Conservation (phyloP, 2,329 filamentous ascomycete genomes). For the Elsinoe batatas region DNA sequence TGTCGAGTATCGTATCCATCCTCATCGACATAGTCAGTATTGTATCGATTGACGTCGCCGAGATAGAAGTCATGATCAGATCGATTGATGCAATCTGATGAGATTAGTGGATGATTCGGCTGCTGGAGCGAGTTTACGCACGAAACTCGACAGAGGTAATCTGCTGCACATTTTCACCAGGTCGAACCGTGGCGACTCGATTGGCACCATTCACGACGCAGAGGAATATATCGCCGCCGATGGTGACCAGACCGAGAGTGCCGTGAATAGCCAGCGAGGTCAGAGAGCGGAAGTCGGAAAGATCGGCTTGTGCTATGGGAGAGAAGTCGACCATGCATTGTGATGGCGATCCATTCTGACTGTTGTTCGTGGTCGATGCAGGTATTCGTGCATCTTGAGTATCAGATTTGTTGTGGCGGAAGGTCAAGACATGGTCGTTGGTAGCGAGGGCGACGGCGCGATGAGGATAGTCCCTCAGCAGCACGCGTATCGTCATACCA, state of each 20-base stretch:
- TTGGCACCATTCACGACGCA: constrained; percentile 75
- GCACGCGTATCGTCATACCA: constrained; percentile 59
- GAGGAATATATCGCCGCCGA: constrained; percentile 77
- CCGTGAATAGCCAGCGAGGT: constrained; percentile 68
- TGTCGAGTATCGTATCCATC: constrained; percentile 45
- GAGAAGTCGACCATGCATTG: constrained; percentile 87
- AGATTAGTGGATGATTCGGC: constrained; percentile 13
- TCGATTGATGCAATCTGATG: constrained; percentile 73
- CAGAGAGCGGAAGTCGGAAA: constrained; percentile 67
- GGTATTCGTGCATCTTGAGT: constrained; percentile 40
- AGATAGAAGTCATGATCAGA: constrained; percentile 73
- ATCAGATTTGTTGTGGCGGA: constrained; percentile 64
- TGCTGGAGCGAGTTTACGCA: constrained; percentile 24
- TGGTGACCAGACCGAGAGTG: constrained; percentile 77
- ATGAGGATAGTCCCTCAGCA: constrained; percentile 77
- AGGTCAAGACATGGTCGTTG: constrained; percentile 67
- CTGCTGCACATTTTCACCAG: constrained; percentile 79
- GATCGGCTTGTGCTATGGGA: constrained; percentile 51
- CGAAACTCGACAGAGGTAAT: constrained; percentile 80
- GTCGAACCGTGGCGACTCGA: constrained; percentile 70
- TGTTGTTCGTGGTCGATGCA: constrained; percentile 26
- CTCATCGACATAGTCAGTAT: constrained; percentile 43
- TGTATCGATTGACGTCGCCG: constrained; percentile 46
- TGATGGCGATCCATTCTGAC: constrained; percentile 32
- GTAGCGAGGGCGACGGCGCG: constrained; percentile 82